phyloP scores from a whole-genome alignment of 2,329 filamentous ascomycete genomes.

The Thielaviopsis punctulata region DNA sequence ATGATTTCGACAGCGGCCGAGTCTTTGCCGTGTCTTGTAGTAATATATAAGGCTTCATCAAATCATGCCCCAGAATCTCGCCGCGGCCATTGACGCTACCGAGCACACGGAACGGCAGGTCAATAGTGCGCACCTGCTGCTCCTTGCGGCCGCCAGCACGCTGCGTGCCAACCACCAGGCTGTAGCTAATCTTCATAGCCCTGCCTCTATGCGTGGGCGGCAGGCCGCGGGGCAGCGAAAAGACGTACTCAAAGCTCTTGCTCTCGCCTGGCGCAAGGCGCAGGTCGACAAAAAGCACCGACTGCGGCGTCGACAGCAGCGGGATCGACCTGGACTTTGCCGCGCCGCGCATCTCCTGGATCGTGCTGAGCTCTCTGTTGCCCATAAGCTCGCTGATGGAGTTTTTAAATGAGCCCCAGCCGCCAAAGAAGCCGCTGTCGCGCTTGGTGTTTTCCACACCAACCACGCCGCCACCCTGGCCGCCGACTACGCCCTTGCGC shows the following conservation, averaged over 20 bases:
- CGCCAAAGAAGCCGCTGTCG: constrained; percentile 62
- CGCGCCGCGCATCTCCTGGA: constrained; percentile 85
- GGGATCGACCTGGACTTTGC: constrained; percentile 77
- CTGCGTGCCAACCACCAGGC: constrained; percentile 81
- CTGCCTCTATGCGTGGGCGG: constrained; percentile 83
- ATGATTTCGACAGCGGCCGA: constrained; percentile 9
- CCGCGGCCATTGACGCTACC: constrained; percentile 82
- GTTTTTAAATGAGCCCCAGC: constrained; percentile 74
- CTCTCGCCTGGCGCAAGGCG: constrained; percentile 78
- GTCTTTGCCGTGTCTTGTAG: constrained; percentile 62
- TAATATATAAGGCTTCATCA: constrained; percentile 87
- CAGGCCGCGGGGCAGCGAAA: constrained; percentile 71
- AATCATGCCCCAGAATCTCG: constrained; percentile 78
- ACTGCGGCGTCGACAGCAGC: constrained; percentile 85
- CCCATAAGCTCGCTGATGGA: constrained; percentile 81
- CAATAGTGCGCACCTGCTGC: constrained; percentile 76
- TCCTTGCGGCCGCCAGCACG: constrained; percentile 60
- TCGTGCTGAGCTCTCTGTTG: constrained; percentile 71
- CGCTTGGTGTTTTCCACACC: constrained; percentile 59
- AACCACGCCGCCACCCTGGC: constrained; percentile 73
- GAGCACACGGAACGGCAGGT: constrained; percentile 81
- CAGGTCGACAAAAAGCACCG: constrained; percentile 86
- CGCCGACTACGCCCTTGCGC: constrained; percentile 75
- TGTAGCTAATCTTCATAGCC: constrained; percentile 86
- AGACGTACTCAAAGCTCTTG: constrained; percentile 70